Conservation (phyloP, 2,329 filamentous ascomycete species). For the Neofusicoccum cordaticola region DNA sequence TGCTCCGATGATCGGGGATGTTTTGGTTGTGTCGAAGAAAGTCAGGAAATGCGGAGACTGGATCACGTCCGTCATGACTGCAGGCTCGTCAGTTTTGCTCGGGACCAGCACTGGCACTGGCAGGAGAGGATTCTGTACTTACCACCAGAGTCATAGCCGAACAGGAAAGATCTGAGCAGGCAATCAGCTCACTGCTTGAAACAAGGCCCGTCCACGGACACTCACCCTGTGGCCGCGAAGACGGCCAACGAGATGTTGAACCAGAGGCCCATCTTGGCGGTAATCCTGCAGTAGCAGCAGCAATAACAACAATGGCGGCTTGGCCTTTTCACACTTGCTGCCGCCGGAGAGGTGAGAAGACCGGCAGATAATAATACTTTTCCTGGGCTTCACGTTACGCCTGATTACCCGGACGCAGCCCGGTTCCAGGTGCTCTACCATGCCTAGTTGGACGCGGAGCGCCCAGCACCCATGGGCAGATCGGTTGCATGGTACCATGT, state of each 20-base stretch:
- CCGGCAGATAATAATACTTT: neutral
- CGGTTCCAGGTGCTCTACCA: neutral
- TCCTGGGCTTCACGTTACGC: neutral
- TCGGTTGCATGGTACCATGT: constrained; percentile 12
- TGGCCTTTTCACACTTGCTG: neutral
- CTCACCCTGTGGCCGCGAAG: constrained; percentile 40
- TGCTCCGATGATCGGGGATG: constrained; percentile 56
- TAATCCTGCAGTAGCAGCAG: neutral
- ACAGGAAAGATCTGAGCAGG: constrained; percentile 38
- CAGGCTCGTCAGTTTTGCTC: constrained; percentile 22
- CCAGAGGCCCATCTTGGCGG: constrained; percentile 36
- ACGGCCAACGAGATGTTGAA: constrained; percentile 43
- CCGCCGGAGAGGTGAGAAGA: neutral
- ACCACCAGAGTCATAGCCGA: constrained; percentile 36
- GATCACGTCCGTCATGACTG: constrained; percentile 51
- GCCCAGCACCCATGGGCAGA: constrained; percentile 10
- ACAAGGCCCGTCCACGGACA: neutral
- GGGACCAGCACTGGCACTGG: neutral
- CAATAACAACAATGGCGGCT: neutral
- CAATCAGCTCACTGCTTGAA: neutral
- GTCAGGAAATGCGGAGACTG: constrained; percentile 55
- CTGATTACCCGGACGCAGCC: constrained; percentile 4
- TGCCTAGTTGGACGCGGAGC: constrained; percentile 6
- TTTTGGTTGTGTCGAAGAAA: constrained; percentile 54
- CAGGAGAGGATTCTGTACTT: neutral